phyloP scores from a whole-genome alignment of 1,139 yeast genomes.

The Yamadazyma diospyri region DNA sequence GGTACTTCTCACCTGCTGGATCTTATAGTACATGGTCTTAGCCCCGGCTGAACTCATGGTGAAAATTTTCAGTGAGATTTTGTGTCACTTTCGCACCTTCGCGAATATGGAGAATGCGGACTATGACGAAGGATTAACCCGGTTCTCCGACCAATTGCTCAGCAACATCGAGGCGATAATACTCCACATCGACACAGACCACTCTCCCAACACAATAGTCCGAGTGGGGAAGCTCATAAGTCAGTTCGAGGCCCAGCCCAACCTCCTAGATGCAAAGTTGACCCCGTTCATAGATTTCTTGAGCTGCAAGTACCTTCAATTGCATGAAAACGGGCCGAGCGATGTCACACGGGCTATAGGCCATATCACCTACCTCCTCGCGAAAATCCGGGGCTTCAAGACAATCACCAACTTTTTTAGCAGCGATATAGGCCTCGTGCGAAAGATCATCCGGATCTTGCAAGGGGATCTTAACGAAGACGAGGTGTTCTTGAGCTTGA shows the following conservation, averaged over 20 bases:
- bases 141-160: conserved; percentile 10
- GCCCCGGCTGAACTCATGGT: conserved; percentile 8
- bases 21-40: conserved; percentile 44
- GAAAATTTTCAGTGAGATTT: conserved; percentile 6
- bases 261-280: conserved; percentile 43
- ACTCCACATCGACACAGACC: conserved; percentile 2
- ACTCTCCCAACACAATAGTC: conserved; percentile 3
- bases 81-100: background rate
- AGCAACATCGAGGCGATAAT: conserved; percentile 4
- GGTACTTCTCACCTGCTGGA: conserved; percentile 75
- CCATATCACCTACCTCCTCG: conserved; percentile 50
- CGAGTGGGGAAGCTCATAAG: conserved; percentile 16
- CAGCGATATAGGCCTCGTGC: conserved; percentile 53
- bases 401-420: conserved; percentile 54
- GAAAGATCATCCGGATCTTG: conserved; percentile 26
- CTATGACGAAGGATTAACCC: conserved; percentile 5
- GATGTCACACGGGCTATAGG: conserved; percentile 14
- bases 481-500: conserved; percentile 52
- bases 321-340: conserved; percentile 1
- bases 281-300: conserved; percentile 27
- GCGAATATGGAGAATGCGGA: conserved; percentile 3
- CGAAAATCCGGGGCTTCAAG: conserved; percentile 67
- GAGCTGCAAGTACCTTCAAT: conserved; percentile 24
- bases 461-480: conserved; percentile 40
- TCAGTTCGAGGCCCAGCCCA: conserved; percentile 57